These are phyloP conservation scores for Sphaerobolus stellatus DNA, from an alignment of 1,284 basidiomycete species.

Conservation along the genomic window DNA sequence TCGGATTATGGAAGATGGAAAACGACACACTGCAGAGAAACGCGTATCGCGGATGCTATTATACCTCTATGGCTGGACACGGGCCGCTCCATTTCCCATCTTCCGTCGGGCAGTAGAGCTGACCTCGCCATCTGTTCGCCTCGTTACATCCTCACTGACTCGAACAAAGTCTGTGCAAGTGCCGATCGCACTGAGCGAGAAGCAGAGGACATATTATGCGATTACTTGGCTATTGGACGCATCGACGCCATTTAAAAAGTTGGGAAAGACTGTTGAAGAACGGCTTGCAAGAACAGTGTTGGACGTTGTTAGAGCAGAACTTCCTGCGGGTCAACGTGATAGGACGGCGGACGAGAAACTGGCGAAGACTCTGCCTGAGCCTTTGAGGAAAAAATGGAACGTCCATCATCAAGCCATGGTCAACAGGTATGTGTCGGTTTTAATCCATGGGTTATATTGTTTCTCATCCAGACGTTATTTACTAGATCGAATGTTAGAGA, in stretches of 20 bases:
- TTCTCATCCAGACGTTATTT: too few relatives aligned
- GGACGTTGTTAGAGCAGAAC: conserved; percentile 58
- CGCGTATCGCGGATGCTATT: conserved; percentile 62
- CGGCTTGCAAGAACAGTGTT: conserved; percentile 76
- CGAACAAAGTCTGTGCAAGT: conserved; percentile 62
- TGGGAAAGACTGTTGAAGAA: conserved; percentile 58
- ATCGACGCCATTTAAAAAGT: conserved; percentile 36
- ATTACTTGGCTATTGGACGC: conserved; percentile 68
- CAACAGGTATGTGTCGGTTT: conserved; percentile 82
- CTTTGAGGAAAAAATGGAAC: too few relatives aligned
- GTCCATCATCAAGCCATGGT: conserved; percentile 73
- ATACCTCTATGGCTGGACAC: conserved; percentile 72
- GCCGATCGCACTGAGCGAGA: conserved; percentile 73
- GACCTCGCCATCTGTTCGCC: conserved; percentile 65
- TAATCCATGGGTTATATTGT: too few relatives aligned
- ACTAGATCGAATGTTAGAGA: too few relatives aligned
- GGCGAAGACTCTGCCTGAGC: too few relatives aligned
- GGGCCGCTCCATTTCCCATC: conserved; percentile 74
- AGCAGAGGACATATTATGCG: conserved; percentile 68
- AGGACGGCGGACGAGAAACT: conserved; percentile 44
- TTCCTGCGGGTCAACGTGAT: background rate
- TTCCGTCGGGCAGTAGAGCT: conserved; percentile 66
- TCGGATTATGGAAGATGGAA: conserved; percentile 64
- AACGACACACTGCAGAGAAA: conserved; percentile 63
- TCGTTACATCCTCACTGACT: conserved; percentile 45